These are phyloP conservation scores for Trametes gibbosa DNA, from an alignment of 768 basidiomycete genomes.

Conservation along the genomic window DNA sequence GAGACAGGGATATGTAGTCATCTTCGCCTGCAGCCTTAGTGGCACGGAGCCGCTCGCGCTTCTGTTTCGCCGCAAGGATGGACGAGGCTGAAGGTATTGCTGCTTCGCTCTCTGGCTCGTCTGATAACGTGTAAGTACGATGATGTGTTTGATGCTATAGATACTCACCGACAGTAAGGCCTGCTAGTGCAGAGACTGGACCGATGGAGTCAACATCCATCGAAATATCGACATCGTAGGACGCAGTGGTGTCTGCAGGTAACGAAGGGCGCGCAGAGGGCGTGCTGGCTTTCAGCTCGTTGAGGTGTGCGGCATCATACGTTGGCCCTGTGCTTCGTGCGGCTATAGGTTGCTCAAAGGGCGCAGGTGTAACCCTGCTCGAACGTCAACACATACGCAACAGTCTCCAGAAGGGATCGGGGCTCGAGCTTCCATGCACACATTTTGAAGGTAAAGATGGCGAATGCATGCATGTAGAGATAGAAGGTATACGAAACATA, in stretches of 20 bases:
- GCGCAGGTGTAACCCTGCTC: constrained; percentile 33
- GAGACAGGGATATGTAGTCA: constrained; percentile 78
- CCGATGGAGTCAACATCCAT: constrained; percentile 37
- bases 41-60: constrained; percentile 64
- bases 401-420: no score
- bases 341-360: constrained; percentile 55
- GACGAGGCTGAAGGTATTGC: constrained; percentile 69
- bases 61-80: constrained; percentile 71
- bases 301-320: constrained; percentile 72
- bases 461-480: background rate
- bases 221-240: constrained; percentile 50
- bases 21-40: constrained; percentile 44
- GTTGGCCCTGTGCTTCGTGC: constrained; percentile 45
- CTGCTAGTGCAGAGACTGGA: constrained; percentile 27
- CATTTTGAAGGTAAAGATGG: background rate
- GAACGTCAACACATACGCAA: background rate
- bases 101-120: constrained; percentile 39
- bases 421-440: constrained; percentile 16
- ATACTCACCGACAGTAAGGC: constrained; percentile 31
- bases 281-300: constrained; percentile 77
- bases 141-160: background rate
- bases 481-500: background rate
- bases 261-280: constrained; percentile 48
- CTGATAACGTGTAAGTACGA: constrained; percentile 1
- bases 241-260: constrained; percentile 31